Evolutionary conservation across 305 asterid species (phyloP).

Genomic region (Fraxinus latifolia): DNA sequence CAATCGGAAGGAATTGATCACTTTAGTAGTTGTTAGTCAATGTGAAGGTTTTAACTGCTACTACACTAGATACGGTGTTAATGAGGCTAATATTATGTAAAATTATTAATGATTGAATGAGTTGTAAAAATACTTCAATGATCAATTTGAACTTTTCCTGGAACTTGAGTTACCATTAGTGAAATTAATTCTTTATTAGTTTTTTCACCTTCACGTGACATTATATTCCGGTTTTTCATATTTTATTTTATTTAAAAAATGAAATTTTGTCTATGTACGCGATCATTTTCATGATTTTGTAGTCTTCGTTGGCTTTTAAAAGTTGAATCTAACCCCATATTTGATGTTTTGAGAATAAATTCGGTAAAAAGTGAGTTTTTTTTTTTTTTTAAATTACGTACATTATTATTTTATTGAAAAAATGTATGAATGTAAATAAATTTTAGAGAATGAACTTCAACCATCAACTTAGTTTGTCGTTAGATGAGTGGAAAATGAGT

Average conservation of each 20-base stretch:
- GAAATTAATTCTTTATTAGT: neutral
- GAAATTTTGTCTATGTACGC: neutral
- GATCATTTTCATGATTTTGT: neutral
- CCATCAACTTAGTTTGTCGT: neutral
- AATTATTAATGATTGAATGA: neutral
- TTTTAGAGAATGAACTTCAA: neutral
- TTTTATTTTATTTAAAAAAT: neutral
- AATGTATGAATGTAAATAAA: neutral
- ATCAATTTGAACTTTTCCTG: neutral
- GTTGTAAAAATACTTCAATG: neutral
- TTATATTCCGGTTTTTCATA: neutral
- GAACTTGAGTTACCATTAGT: neutral
- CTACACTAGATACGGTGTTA: neutral
- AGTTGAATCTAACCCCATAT: neutral
- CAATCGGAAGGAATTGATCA: neutral
- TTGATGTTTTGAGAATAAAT: neutral
- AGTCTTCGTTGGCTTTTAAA: neutral
- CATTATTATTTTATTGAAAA: no score
- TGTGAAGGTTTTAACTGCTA: neutral
- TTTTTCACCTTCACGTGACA: slow-evolving; percentile 32
- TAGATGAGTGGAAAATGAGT: neutral
- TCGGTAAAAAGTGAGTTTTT: neutral
- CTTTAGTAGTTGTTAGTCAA: neutral
- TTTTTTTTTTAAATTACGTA: neutral
- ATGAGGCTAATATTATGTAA: neutral